Percentiles rank a stretch among this genome's conserved stretches.
phyloP scores from a whole-genome alignment of 345 rosid species.

The Rhodamnia rubescens region DNA sequence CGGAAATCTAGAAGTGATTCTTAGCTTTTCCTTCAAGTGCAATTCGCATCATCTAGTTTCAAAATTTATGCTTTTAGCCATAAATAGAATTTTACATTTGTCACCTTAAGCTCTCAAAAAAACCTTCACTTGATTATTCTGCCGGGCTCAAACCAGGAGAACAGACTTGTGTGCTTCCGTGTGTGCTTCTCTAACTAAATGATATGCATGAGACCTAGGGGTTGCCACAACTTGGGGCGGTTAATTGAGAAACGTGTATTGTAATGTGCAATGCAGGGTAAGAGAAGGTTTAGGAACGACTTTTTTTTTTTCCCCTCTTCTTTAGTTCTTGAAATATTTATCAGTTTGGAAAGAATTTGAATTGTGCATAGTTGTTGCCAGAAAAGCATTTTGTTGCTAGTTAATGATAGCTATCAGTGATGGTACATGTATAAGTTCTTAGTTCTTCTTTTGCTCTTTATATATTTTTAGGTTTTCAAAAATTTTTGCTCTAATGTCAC shows the following conservation, averaged over 20 bases:
- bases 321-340: neutral
- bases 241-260: neutral
- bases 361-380: neutral
- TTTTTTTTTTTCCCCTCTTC: neutral
- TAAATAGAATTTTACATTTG: neutral
- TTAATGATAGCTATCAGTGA: neutral
- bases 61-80: neutral
- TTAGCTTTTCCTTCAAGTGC: neutral
- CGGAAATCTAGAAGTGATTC: neutral
- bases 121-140: neutral
- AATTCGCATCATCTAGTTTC: neutral
- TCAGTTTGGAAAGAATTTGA: neutral
- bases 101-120: neutral
- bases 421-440: neutral
- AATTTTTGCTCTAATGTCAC: conserved; percentile 68
- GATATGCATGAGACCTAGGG: neutral
- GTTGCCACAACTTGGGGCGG: neutral
- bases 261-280: neutral
- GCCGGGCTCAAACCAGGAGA: neutral
- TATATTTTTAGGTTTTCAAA: conserved; percentile 64
- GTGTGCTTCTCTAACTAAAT: neutral
- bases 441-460: neutral
- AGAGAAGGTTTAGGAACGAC: neutral
- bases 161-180: neutral
- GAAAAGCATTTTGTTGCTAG: neutral